Conservation (phyloP, 2,329 filamentous ascomycete genomes). For the Dactylonectria estremocensis region DNA sequence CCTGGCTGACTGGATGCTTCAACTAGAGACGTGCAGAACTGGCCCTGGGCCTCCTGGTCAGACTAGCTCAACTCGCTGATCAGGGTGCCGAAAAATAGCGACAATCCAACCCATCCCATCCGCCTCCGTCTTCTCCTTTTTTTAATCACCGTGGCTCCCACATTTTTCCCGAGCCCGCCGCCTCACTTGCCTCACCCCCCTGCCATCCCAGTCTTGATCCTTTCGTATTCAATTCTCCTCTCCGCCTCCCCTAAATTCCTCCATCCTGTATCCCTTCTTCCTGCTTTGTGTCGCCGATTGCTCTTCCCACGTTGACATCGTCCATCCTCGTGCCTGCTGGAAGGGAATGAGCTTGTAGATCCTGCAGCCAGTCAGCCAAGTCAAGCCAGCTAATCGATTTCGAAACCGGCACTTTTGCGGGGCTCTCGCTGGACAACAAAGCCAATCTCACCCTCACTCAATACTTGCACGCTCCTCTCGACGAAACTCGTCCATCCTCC, state of each 20-base stretch:
- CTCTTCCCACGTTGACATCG: conserved; percentile 24
- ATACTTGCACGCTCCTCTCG: background rate
- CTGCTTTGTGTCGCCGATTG: conserved; percentile 33
- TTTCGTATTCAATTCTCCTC: conserved; percentile 19
- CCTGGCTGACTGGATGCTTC: background rate
- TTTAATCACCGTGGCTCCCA: conserved; percentile 29
- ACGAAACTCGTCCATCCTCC: conserved; percentile 12
- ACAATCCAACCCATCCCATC: conserved; percentile 4
- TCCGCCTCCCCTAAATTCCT: conserved; percentile 25
- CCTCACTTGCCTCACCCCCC: conserved; percentile 7
- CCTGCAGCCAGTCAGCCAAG: background rate
- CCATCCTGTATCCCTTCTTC: conserved; percentile 21
- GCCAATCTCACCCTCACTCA: conserved; percentile 24
- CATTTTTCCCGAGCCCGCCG: conserved; percentile 12
- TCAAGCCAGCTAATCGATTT: background rate
- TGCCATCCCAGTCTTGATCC: conserved; percentile 7
- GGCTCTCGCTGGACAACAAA: conserved; percentile 37
- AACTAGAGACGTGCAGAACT: conserved; percentile 28
- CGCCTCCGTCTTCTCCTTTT: conserved; percentile 22
- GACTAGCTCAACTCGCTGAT: background rate
- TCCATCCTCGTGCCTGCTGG: conserved; percentile 16
- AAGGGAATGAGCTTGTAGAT: conserved; percentile 12
- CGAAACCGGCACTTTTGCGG: conserved; percentile 19
- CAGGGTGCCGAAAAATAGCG: conserved; percentile 8
- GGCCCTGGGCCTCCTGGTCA: background rate